Base-by-base conservation (phyloP, 2,329 filamentous ascomycete species). In the Epichloe glyceriae region DNA sequence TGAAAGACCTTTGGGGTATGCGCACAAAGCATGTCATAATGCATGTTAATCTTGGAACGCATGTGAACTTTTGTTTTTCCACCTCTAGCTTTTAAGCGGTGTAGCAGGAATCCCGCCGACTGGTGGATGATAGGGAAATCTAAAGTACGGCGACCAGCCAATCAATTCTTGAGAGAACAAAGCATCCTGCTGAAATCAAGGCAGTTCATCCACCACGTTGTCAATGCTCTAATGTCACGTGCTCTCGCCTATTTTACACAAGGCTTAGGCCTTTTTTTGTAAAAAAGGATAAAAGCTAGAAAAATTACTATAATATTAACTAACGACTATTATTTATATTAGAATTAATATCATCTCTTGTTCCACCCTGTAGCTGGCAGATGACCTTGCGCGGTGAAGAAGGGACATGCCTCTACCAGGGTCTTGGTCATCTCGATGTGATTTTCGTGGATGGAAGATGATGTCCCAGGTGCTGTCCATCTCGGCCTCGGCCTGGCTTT, bases 351-450 rank as follows among this genome's bases (percentile, higher is more conserved):
- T 26, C 22, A 26, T 26, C 8, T 26, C 22, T 7, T 26, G 6
- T 26, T 26, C 22, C 6, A 26, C 22, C 22, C 6, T 26, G 22
- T 26, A 26, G 22, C 22, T 26, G 22, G 22, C 22, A 26, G 22
- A 26, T 26, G 1, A 26, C 22, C 22, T 26, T 7, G 2, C 1
- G 7, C 5, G 15, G 14, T 11, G 0, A 11, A 54, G 15, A 53
- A 41, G 5, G 50, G 48, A 42, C 61, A 50, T 45, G 70, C 68
- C 64, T 75, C 71, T 19, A 72, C 67, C 34, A 69, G 61, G 2
- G 65, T 47, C 58, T 67, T 66, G 41, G 68, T 68, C 49, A 70
- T 22, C 55, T 72, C 68, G 56, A 72, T 64, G 8, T 64, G 47
- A 70, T 3, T 62, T 51, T 0, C 71, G 70, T 22, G 66, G 64